Evolutionary conservation across 2,329 filamentous ascomycete genomes (phyloP).

Genomic region (Pseudopyrenochaeta lycopersici): DNA sequence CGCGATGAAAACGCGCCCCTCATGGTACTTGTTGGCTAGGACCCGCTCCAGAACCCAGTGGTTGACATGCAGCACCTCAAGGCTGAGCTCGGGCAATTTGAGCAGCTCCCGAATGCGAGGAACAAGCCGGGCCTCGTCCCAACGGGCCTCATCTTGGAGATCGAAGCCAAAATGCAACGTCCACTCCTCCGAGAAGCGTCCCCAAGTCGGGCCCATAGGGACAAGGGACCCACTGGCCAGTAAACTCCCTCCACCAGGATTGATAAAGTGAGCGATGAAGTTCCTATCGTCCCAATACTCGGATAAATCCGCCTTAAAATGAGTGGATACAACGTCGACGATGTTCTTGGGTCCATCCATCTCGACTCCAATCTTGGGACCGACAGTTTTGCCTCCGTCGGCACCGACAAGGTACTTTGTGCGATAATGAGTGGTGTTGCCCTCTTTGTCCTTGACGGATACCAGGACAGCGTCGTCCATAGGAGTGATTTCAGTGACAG

Average conservation of each 20-base stretch:
- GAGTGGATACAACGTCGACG: constrained; percentile 45
- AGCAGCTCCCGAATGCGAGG: constrained; percentile 26
- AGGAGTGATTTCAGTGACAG: constrained; percentile 35
- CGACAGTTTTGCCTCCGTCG: constrained; percentile 45
- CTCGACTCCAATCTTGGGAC: constrained; percentile 38
- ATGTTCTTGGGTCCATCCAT: constrained; percentile 44
- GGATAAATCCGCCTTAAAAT: constrained; percentile 44
- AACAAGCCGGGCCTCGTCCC: constrained; percentile 26
- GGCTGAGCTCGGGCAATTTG: constrained; percentile 36
- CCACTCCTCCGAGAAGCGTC: constrained; percentile 50
- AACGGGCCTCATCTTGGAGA: constrained; percentile 29
- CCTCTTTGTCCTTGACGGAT: constrained; percentile 13
- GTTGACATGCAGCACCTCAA: constrained; percentile 42
- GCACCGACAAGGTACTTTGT: constrained; percentile 44
- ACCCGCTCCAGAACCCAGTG: constrained; percentile 46
- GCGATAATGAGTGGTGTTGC: too few relatives aligned
- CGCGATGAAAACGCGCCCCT: constrained; percentile 44
- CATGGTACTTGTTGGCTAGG: constrained; percentile 34
- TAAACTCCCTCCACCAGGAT: constrained; percentile 45
- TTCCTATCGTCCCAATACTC: constrained; percentile 31
- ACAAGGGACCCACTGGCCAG: constrained; percentile 49
- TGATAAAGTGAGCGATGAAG: constrained; percentile 50
- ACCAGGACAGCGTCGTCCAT: constrained; percentile 27
- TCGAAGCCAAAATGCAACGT: constrained; percentile 38
- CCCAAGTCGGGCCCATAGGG: constrained; percentile 27